These are phyloP conservation scores for Tremella mesenterica DNA, from an alignment of 768 basidiomycete species.

Conservation along the genomic window DNA sequence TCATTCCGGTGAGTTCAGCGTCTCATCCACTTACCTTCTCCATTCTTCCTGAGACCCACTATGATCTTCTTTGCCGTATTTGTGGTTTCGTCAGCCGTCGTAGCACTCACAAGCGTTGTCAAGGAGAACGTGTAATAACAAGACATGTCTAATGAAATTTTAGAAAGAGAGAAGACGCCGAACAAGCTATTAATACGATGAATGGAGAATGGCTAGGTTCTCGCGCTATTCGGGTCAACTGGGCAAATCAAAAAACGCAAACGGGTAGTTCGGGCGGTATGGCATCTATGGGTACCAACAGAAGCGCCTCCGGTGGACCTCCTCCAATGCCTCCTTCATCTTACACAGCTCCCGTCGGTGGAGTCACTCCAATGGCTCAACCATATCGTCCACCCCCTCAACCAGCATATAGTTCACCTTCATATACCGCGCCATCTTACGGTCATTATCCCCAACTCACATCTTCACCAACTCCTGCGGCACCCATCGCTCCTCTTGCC, in stretches of 20 bases:
- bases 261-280: slow-evolving; percentile 40
- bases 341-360: not conserved
- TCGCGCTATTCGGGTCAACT: slow-evolving; percentile 96
- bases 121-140: too few species aligned
- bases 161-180: slow-evolving; percentile 94
- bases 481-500: too few species aligned
- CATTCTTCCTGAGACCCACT: too few species aligned
- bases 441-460: slow-evolving; percentile 1
- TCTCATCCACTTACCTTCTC: not conserved
- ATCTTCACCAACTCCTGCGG: slow-evolving; percentile 60
- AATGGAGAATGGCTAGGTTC: slow-evolving; percentile 99
- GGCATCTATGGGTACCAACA: slow-evolving; percentile 9
- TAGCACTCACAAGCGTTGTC: too few species aligned
- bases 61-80: too few species aligned
- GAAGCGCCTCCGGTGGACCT: slow-evolving; percentile 20
- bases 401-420: slow-evolving; percentile 51
- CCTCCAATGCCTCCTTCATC: slow-evolving; percentile 6
- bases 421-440: not conserved
- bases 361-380: not conserved
- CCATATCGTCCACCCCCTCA: slow-evolving; percentile 44
- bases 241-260: slow-evolving; percentile 99
- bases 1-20: slow-evolving; percentile 57
- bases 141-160: slow-evolving; percentile 3
- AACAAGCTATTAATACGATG: slow-evolving; percentile 99
- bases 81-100: too few species aligned